Evolutionary conservation across 345 rosid genomes (phyloP), one percentile per base, ranked within the genome.

Genomic region (Camelina sativa): DNA sequence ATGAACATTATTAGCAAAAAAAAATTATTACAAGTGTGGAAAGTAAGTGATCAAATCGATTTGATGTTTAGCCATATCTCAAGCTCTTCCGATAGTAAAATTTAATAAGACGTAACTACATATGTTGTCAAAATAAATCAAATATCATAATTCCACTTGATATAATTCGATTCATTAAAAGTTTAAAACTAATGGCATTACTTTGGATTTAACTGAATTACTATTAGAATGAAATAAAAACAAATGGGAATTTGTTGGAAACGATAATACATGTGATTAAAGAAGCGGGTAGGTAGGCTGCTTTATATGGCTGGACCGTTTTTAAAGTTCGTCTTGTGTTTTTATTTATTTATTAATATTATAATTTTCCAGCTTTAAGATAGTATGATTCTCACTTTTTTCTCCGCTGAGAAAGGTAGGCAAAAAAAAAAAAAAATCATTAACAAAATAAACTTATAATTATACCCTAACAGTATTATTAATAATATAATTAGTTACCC

Each of bases 231-330:
- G 8, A 34, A 34, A 34, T 34, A 34, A 34, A 7, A 38, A 76
- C 25, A 62, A 76, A 69, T 62, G 34, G 51, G 11, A 69, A 44
- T 11, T 61, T 20, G 69, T 11, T 23, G 65, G 4, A 76, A 63
- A 54, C 20, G 75, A 76, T 69, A 76, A 56, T 76, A 56, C 71
- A 76, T 70, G 80, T 63, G 75, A 76, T 47, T 56, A 76, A 70
- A 76, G 71, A 76, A 25, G 65, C 51, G 62, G 53, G 75, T 76
- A 12, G 80, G 75, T 76, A 54, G 54, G 65, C 28, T 63, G 61
- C 76, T 76, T 63, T 76, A 64, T 47, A 63, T 63, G 65, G 76
- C 80, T 70, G 80, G 80, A 70, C 80, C 60, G 71, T 56, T 69
- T 69, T 64, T 46, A 76, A 76, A 70, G 71, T 70, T 76, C 4